Conservation (phyloP, 768 basidiomycete genomes). For the Lactifluus echinatus region DNA sequence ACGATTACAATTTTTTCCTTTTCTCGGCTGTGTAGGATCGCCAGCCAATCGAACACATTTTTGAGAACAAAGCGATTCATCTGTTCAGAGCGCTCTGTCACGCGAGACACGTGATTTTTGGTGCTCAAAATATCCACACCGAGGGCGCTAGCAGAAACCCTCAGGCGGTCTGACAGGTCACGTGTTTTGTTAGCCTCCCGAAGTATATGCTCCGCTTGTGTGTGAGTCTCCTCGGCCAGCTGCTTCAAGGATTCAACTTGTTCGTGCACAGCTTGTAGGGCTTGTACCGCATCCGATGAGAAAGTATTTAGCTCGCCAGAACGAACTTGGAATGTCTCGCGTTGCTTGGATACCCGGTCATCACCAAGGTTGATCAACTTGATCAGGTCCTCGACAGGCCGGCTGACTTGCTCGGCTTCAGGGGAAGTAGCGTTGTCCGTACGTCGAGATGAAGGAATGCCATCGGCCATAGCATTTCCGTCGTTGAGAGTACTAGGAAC, state of each 20-base stretch:
- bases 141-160: background rate
- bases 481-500: too few species aligned
- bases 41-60: background rate
- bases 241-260: background rate
- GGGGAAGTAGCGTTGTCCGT: background rate
- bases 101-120: background rate
- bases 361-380: constrained; percentile 3
- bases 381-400: constrained; percentile 5
- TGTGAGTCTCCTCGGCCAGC: background rate
- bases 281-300: background rate
- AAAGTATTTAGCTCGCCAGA: constrained; percentile 12
- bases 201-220: constrained; percentile 4
- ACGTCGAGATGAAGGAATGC: background rate
- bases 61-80: constrained; percentile 1
- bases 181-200: constrained; percentile 10
- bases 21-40: background rate
- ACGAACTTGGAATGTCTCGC: background rate
- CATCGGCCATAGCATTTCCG: background rate
- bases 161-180: constrained; percentile 4
- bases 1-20: background rate
- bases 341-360: constrained; percentile 1
- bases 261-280: background rate
- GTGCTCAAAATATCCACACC: background rate
- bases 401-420: background rate
- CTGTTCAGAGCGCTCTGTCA: constrained; percentile 2